Base-by-base conservation (phyloP, 768 basidiomycete species). In the Hericium erinaceus region DNA sequence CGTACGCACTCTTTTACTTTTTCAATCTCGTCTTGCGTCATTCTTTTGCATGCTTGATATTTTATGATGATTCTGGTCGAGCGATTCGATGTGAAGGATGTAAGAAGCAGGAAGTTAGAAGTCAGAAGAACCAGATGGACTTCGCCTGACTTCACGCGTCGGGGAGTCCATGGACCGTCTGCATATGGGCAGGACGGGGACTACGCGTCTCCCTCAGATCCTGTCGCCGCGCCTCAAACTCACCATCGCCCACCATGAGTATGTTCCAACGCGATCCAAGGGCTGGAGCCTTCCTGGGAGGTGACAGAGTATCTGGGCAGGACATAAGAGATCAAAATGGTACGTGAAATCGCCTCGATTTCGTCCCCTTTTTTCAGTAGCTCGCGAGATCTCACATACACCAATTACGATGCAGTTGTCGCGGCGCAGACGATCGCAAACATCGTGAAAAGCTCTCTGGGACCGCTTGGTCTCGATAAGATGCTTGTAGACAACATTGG, bases 401-500 rank as follows among this genome's bases (percentile, higher is more conserved):
- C 39, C n/a, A 18, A 48, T 48, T 8, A 15, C 12, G 8, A 46
- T 63, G 59, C 71, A 97, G 95, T 98, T 65, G 82, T 92, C 66
- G 97, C 95, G 48, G 95, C 95, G 49, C 87, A 91, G 68, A 87
- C 95, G 6, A 97, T 99, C 67, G 93, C 97, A 58, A 99, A 99
- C 73, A 88, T 98, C 65, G 85, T 99, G 41, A 97, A 95, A 80
- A 95, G 90, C 66, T 95, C 92, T 26, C 69, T 99, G 56, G 97
- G 97, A 5, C 97, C 97, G 9, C 78, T 98, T 55, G 95, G 95
- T 39, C 83, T 94, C 9, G 94, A 95, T 68, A 94, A 95, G 74
- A 93, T 98, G 95, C 80, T 97, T 57, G 94, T 98, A 15, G 95
- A 98, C 72, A 95, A 95, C 74, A 94, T 98, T 63, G 95, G 94